Base-by-base conservation (phyloP, 2,329 filamentous ascomycete species). In the Pezicula carpinea region DNA sequence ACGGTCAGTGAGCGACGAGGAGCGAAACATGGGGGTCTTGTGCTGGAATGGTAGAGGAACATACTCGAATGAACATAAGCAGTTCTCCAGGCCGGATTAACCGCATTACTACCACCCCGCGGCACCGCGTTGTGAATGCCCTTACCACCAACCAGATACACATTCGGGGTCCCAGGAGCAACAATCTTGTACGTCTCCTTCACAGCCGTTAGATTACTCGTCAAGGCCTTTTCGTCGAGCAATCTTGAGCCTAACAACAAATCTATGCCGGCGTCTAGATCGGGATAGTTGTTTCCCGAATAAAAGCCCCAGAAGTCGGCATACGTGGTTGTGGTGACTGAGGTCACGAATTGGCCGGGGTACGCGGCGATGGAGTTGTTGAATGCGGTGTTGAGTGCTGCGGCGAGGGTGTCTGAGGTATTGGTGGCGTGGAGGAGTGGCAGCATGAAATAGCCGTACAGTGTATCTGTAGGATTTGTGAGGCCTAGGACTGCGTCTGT, bases 31-130 rank as follows among this genome's bases (percentile, higher is more conserved):
- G 10, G 14, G 14, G 23, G 19, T 21, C 11, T 4, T 29, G 18
- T 3, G 14, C 6, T 4, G 18, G 23, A 18, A 32, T 41, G 13
- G n/a, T n/a, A 23, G 35, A 13, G 21, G 36, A 29, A 66, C 69
- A 59, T 58, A 73, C 73, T 53, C 0, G 63, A 52, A 43, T 74
- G 72, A 3, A 70, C 58, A 15, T 69, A 66, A 0, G 72, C 65
- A 11, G 54, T 69, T 14, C 77, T 66, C 75, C 76, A 82, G 0
- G 73, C 73, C 0, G 76, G 75, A 32, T 72, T 70, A 2, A 76
- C 67, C 0, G 74, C 63, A 23, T 74, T 72, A 35, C 69, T 61
- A 0, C 72, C 72, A 0, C 73, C 74, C 15, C 68, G 59, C 0
- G 72, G 70, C 26, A 61, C 58, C 2, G 71, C 73, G 35, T 75